Evolutionary conservation across 345 rosid species (phyloP), one percentile per base, ranked within the genome.

Genomic region (Aethionema arabicum): DNA sequence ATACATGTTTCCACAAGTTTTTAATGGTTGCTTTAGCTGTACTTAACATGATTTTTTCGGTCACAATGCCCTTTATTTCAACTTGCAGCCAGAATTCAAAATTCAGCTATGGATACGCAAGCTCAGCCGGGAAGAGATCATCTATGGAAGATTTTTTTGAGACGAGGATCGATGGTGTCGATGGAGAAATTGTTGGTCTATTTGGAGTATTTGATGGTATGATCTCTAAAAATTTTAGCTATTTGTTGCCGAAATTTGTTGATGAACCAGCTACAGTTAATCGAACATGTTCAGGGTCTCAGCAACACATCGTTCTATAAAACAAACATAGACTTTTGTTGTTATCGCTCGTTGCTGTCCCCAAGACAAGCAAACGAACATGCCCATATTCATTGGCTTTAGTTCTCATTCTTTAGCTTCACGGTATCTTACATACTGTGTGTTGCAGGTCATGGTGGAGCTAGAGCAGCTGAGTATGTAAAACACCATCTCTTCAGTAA

Each of bases 61-160:
- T 32, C 44, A 21, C 36, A 15, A 13, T 52, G 16, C 42, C 32
- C 15, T 11, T 53, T 38, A 61, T 5, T 31, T 44, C 27, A 21
- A 49, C 40, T 14, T 49, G 70, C 91, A 93, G 99, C 68, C 97
- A 90, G 37, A 80, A 93, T 63, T 96, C 90, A 44, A 90, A 86
- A 72, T 95, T 95, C 69, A 86, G 99, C 79, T 95, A 88, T 72
- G 99, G 99, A 52, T 95, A 86, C 79, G 97, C 99, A 65, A 95
- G 97, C 82, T 87, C 92, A 6, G 90, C 89, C 2, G 97, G 99
- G 41, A 95, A 90, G 46, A 84, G 99, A 47, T 81, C 99, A 74
- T 87, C 97, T 7, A 95, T 90, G 99, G 99, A 95, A 80, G 99
- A 95, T 68, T 95, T 88, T 61, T 90, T 87, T 12, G 99, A 90